Conservation (phyloP, 768 basidiomycete species). For the Boletus insuetus region DNA sequence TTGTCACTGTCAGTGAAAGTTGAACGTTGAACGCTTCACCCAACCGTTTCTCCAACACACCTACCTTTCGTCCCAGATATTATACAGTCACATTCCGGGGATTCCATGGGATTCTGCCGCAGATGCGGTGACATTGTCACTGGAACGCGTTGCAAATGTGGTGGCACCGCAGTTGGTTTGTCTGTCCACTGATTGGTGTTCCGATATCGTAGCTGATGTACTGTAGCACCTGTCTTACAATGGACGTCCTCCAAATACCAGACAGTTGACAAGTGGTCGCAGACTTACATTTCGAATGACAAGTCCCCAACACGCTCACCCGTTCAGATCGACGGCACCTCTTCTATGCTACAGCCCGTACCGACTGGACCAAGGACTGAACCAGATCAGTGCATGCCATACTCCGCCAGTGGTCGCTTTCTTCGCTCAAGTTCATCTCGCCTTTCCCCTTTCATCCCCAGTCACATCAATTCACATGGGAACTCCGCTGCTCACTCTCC, state of each 20-base stretch:
- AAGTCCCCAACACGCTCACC: constrained; percentile 42
- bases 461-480: constrained; percentile 58
- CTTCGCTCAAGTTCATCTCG: constrained; percentile 46
- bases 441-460: constrained; percentile 35
- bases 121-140: constrained; percentile 82
- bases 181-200: constrained; percentile 15
- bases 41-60: background rate
- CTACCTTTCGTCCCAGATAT: background rate
- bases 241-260: constrained; percentile 49
- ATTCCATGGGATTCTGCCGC: constrained; percentile 77
- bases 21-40: background rate
- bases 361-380: constrained; percentile 6
- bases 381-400: background rate
- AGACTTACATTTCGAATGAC: constrained; percentile 66
- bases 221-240: constrained; percentile 62
- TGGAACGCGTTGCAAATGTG: constrained; percentile 73
- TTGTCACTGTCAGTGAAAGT: background rate
- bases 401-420: constrained; percentile 39
- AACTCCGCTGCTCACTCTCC: constrained; percentile 52
- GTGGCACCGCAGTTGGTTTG: constrained; percentile 77
- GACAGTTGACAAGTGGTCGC: constrained; percentile 71
- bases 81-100: background rate
- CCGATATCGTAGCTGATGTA: constrained; percentile 13
- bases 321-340: constrained; percentile 19
- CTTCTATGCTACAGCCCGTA: constrained; percentile 11